These are phyloP conservation scores for Solanum phureja DNA, from an alignment of 257 asterid species.

Conservation along the genomic window DNA sequence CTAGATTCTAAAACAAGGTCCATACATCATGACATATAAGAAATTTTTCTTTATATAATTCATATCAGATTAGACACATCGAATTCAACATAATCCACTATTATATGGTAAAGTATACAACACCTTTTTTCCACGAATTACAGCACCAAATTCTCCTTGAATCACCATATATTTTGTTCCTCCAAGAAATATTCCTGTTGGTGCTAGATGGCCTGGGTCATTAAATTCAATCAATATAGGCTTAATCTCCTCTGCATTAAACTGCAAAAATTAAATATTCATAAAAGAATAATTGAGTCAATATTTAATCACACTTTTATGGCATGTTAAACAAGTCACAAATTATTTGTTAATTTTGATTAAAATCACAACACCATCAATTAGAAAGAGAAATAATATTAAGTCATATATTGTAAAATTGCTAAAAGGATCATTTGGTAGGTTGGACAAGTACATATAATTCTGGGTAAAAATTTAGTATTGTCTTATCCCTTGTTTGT, in stretches of 20 bases:
- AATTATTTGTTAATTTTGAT: not conserved
- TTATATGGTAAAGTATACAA: not conserved
- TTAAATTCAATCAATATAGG: not conserved
- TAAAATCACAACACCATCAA: not conserved
- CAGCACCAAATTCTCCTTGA: not conserved
- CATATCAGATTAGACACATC: not conserved
- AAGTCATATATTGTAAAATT: not conserved
- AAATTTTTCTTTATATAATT: too few species aligned
- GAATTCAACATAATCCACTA: rapidly evolving
- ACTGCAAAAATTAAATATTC: not conserved
- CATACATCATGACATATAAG: too few species aligned
- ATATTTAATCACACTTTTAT: not conserved
- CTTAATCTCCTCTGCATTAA: not conserved
- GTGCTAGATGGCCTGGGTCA: not conserved
- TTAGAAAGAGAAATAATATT: not conserved
- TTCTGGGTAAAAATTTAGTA: too few species aligned
- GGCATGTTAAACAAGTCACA: not conserved
- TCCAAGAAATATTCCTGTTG: not conserved
- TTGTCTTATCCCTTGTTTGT: too few species aligned
- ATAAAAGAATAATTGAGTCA: not conserved
- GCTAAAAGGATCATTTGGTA: too few species aligned
- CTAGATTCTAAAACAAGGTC: rapidly evolving
- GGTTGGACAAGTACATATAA: not conserved
- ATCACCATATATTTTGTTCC: not conserved
- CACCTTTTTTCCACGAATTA: not conserved